Evolutionary conservation across 257 asterid genomes (phyloP), one percentile per base, ranked within the genome.

Genomic region (Leptodermis oblonga): DNA sequence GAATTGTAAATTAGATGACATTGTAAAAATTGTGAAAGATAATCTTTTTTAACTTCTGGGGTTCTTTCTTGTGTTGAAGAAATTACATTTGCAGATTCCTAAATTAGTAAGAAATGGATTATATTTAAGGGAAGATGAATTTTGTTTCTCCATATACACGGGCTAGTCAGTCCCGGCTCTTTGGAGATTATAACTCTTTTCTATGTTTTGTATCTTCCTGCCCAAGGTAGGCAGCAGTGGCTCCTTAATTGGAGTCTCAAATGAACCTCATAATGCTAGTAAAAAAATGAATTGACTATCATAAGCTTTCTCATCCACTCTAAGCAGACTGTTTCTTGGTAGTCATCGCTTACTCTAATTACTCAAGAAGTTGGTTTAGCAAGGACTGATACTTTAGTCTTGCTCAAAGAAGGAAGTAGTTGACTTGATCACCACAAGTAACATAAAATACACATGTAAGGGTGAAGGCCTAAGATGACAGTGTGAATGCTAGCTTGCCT

Each of bases 21-120:
- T 34, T n/a, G 14, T n/a, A 58, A 43, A 23, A n/a, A n/a, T n/a
- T n/a, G n/a, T n/a, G n/a, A n/a, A n/a, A n/a, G n/a, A n/a, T n/a
- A n/a, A n/a, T n/a, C n/a, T n/a, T 48, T 51, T 0, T 30, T 20
- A 22, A 22, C 28, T 25, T 30, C 10, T 42, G 60, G 64, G 77
- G 55, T 53, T 17, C 37, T n/a, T 30, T 60, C 17, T 72, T 60
- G 51, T 65, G n/a, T 46, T 36, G 26, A 36, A 34, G 45, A 60
- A 31, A 34, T 7, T 61, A n/a, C n/a, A n/a, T n/a, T n/a, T n/a
- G n/a, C n/a, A n/a, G n/a, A n/a, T n/a, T 12, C 4, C 31, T 2
- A 36, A 20, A 61, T 10, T 62, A 22, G 22, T 4, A 9, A 22
- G 43, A 62, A 17, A 62, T 36, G 8, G n/a, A 36, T 11, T 36